Evolutionary conservation across 2,329 filamentous ascomycete species (phyloP).

Genomic region (Colletotrichum magnum): DNA sequence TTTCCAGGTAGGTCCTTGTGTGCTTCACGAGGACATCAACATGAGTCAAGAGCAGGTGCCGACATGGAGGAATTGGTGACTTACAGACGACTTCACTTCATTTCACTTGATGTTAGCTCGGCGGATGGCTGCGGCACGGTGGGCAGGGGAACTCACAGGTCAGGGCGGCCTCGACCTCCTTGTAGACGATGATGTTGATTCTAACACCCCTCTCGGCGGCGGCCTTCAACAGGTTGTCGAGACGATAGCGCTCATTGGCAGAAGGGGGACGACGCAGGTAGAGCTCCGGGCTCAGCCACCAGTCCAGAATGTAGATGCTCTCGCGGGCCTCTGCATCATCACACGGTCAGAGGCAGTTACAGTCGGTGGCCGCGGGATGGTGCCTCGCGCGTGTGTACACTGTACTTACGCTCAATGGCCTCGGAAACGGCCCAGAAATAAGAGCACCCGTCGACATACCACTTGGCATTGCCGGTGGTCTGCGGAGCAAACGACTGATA

Average conservation of each 20-base stretch:
- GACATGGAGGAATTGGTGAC: conserved; percentile 52
- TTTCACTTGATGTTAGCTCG: conserved; percentile 35
- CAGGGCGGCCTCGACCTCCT: conserved; percentile 87
- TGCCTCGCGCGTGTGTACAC: conserved; percentile 32
- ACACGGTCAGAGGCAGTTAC: conserved; percentile 22
- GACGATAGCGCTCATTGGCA: conserved; percentile 84
- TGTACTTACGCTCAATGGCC: conserved; percentile 74
- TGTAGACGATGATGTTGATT: conserved; percentile 91
- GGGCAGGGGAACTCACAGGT: conserved; percentile 74
- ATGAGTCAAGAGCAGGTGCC: conserved; percentile 14
- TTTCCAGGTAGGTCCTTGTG: conserved; percentile 84
- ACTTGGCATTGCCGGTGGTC: conserved; percentile 83
- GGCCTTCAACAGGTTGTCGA: conserved; percentile 85
- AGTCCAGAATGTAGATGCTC: conserved; percentile 88
- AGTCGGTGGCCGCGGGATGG: background rate
- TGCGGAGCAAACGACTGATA: conserved; percentile 81
- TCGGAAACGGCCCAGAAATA: conserved; percentile 90
- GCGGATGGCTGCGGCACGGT: background rate
- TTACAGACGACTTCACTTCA: conserved; percentile 58
- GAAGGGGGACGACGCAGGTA: conserved; percentile 88
- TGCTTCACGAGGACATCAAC: conserved; percentile 61
- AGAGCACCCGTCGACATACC: conserved; percentile 87
- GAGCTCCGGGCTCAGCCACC: conserved; percentile 92
- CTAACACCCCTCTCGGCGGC: conserved; percentile 88
- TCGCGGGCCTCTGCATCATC: conserved; percentile 72